Conservation (phyloP, 495 filamentous ascomycete species). For the Tuber brumale region DNA sequence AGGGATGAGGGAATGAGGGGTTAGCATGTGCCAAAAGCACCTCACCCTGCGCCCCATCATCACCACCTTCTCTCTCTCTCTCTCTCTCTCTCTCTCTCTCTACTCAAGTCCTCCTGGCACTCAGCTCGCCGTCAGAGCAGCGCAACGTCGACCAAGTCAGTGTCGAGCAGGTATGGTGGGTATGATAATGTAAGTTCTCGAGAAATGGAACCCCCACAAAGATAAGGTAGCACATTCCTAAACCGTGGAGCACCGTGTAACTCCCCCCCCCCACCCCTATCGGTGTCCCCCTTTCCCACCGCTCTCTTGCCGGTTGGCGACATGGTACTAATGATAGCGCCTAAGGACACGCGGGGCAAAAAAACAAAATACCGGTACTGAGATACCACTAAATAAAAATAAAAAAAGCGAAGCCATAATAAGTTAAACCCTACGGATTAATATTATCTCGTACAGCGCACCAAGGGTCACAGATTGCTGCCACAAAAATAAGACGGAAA, state of each 20-base stretch:
- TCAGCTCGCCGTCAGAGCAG: not conserved
- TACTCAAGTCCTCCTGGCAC: not conserved
- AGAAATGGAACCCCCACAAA: not conserved
- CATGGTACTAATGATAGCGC: not conserved
- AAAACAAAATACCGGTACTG: not conserved
- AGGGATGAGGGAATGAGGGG: slow-evolving; percentile 1
- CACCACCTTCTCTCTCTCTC: not conserved
- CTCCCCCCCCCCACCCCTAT: not conserved
- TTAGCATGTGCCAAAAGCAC: not conserved
- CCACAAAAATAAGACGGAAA: not conserved
- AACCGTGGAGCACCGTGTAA: not conserved
- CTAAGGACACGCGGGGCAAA: not conserved
- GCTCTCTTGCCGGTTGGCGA: not conserved
- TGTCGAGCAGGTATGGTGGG: not conserved
- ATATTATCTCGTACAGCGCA: not conserved
- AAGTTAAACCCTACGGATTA: not conserved
- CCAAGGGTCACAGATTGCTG: not conserved
- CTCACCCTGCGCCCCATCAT: not conserved
- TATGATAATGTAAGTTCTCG: not conserved
- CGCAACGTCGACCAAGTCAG: not conserved
- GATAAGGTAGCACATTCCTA: slow-evolving; percentile 2
- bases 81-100: not conserved
- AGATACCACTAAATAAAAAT: not conserved
- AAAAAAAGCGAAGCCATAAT: not conserved
- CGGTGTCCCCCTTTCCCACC: not conserved